A percentile compares a stretch with the other conserved stretches of the same genome.
Conservation (phyloP, 495 filamentous ascomycete genomes). For the Cenococcum geophilum region DNA sequence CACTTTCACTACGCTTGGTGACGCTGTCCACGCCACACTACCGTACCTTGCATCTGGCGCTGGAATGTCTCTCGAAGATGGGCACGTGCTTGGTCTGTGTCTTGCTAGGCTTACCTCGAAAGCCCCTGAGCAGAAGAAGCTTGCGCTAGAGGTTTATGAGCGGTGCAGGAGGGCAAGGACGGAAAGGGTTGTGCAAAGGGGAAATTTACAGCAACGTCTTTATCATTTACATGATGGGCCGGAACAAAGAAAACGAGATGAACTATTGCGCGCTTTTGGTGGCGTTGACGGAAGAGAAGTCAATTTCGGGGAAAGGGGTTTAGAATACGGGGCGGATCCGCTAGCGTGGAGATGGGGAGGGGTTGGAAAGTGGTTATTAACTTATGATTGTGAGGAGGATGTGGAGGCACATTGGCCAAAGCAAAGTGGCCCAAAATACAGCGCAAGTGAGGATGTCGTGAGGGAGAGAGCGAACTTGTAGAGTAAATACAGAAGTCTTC, state of each 20-base stretch:
- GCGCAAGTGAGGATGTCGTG: not conserved
- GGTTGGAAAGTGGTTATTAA: constrained; percentile 26
- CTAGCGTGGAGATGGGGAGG: constrained; percentile 27
- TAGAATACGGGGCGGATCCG: constrained; percentile 19
- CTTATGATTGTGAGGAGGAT: constrained; percentile 25
- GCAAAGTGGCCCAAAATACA: not conserved
- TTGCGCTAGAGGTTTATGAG: constrained; percentile 46
- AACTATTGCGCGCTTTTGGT: constrained; percentile 8
- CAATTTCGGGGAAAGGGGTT: not conserved
- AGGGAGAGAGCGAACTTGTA: not conserved
- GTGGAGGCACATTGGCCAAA: constrained; percentile 11
- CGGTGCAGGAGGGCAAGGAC: constrained; percentile 47
- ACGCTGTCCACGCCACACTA: constrained; percentile 31
- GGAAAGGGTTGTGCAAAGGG: constrained; percentile 47
- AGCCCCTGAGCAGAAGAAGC: constrained; percentile 34
- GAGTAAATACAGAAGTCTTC: too few relatives aligned
- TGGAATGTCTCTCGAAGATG: constrained; percentile 28
- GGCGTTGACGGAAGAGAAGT: constrained; percentile 12
- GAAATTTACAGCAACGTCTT: constrained; percentile 46
- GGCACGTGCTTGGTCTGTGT: constrained; percentile 31
- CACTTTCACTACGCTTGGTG: constrained; percentile 28
- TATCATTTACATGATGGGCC: constrained; percentile 52
- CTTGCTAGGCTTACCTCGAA: constrained; percentile 39
- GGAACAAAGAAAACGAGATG: constrained; percentile 48
- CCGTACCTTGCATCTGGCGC: constrained; percentile 28